Conservation (phyloP, 768 basidiomycete species). For the Imleria badia region DNA sequence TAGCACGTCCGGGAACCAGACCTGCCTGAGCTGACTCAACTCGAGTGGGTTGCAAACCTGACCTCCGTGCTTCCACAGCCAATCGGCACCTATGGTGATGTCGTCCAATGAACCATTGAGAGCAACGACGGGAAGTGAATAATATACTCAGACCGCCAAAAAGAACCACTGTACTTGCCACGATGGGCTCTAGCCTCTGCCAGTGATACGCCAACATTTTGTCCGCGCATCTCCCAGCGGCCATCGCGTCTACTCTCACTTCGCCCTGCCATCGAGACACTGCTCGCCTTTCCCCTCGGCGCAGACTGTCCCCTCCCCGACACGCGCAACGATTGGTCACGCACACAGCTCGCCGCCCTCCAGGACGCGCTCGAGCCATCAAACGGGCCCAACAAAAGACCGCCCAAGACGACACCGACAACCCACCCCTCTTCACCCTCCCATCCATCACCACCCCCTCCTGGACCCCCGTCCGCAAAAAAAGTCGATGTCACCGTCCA, state of each 20-base stretch:
- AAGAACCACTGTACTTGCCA: no score
- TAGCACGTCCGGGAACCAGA: no score
- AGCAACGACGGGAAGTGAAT: no score
- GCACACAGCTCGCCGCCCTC: conserved; percentile 25
- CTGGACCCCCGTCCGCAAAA: conserved; percentile 73
- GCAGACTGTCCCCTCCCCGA: conserved; percentile 23
- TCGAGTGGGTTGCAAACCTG: no score
- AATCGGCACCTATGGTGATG: no score
- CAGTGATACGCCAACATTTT: conserved; percentile 25
- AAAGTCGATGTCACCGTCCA: conserved; percentile 68
- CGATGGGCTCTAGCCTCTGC: conserved; percentile 18
- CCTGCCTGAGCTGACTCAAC: no score
- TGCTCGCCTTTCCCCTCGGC: conserved; percentile 33
- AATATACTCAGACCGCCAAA: no score
- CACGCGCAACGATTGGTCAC: conserved; percentile 23
- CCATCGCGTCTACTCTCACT: conserved; percentile 8
- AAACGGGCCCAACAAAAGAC: conserved; percentile 30
- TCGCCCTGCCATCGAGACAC: conserved; percentile 16
- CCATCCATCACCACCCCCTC: conserved; percentile 68
- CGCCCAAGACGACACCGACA: conserved; percentile 27
- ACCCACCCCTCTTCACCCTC: conserved; percentile 54
- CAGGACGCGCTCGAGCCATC: conserved; percentile 5
- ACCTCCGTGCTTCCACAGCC: no score
- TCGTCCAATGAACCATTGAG: no score
- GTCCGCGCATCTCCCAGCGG: conserved; percentile 17